A percentile compares a stretch with the other conserved stretches of the same genome.
Evolutionary conservation across 805 yeast species (phyloP).

Genomic region (Torulaspora maleeae): DNA sequence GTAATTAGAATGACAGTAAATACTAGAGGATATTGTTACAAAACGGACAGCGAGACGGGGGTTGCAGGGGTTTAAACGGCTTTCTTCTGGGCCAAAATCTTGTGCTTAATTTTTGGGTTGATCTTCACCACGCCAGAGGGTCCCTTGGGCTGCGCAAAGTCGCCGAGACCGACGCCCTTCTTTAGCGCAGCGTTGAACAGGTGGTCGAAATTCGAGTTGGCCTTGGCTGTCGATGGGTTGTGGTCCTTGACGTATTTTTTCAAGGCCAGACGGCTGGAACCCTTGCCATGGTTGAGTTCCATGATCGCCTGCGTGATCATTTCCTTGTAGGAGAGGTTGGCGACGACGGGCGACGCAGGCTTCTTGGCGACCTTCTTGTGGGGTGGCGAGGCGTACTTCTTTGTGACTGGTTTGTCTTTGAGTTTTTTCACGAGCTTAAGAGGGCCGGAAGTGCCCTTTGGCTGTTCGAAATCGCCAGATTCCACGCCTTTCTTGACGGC

Average conservation of each 20-base stretch:
- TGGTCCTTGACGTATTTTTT: constrained; percentile 65
- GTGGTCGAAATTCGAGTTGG: constrained; percentile 62
- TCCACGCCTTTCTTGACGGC: constrained; percentile 80
- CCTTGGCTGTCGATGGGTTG: constrained; percentile 47
- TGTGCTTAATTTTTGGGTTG: constrained; percentile 15
- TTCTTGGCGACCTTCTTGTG: constrained; percentile 8
- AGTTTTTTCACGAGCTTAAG: constrained; percentile 47
- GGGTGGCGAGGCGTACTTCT: constrained; percentile 3
- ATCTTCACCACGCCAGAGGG: constrained; percentile 41
- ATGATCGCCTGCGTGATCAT: constrained; percentile 53
- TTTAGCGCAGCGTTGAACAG: constrained; percentile 65
- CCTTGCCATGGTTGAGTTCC: constrained; percentile 73
- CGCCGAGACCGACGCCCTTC: constrained; percentile 75
- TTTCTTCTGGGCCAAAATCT: constrained; percentile 5
- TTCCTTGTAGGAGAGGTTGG: constrained; percentile 25
- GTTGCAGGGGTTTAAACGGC: constrained; percentile 1
- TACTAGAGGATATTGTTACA: not conserved
- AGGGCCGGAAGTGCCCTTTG: constrained; percentile 88
- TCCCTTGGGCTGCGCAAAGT: constrained; percentile 80
- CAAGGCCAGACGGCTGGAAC: constrained; percentile 79
- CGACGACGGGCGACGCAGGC: constrained; percentile 6
- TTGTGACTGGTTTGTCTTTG: constrained; percentile 2
- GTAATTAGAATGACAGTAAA: constrained; percentile 1
- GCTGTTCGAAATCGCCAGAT: constrained; percentile 69
- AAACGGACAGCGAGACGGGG: not conserved